Evolutionary conservation across 2,329 filamentous ascomycete genomes (phyloP).

Genomic region (Calcarisporium arbuscula): DNA sequence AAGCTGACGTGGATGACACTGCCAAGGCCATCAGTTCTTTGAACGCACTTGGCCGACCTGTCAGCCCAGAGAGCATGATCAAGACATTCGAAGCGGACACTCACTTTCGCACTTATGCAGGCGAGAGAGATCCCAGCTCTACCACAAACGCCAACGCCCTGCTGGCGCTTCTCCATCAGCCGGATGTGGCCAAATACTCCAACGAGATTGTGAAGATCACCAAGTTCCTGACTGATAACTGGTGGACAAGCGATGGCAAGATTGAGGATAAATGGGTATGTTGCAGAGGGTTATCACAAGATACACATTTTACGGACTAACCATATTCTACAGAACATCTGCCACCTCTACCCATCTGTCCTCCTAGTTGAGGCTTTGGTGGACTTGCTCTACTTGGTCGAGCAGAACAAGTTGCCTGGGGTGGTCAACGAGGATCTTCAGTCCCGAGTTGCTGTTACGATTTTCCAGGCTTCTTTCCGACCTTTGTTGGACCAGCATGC

Average conservation of each 20-base stretch:
- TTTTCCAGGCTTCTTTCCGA: slow-evolving; percentile 9
- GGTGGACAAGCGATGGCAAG: slow-evolving; percentile 8
- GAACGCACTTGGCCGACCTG: slow-evolving; percentile 2
- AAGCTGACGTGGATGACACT: slow-evolving; percentile 12
- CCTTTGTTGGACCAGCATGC: slow-evolving; percentile 8
- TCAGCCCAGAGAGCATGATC: slow-evolving; percentile 2
- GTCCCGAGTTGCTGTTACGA: slow-evolving; percentile 3
- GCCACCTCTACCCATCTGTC: slow-evolving; percentile 10
- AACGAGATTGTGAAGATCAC: slow-evolving; percentile 10
- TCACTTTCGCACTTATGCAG: slow-evolving; percentile 10
- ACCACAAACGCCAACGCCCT: slow-evolving; percentile 12
- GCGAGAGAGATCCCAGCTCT: slow-evolving; percentile 9
- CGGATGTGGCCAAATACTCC: slow-evolving; percentile 1
- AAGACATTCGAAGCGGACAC: slow-evolving; percentile 8
- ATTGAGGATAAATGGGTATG: slow-evolving; percentile 14
- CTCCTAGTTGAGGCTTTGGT: slow-evolving; percentile 8
- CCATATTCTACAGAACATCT: slow-evolving; percentile 4
- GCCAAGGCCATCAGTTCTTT: slow-evolving; percentile 9
- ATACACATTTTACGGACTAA: too few relatives aligned
- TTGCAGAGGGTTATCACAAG: too few relatives aligned
- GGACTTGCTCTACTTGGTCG: slow-evolving; percentile 2
- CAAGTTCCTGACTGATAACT: slow-evolving; percentile 9
- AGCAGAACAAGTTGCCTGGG: slow-evolving; percentile 1
- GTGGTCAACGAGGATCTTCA: slow-evolving; percentile 3
- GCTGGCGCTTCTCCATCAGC: slow-evolving; percentile 7